phyloP scores from a whole-genome alignment of 176 grass and related monocot species.

The Triticum dicoccoides region DNA sequence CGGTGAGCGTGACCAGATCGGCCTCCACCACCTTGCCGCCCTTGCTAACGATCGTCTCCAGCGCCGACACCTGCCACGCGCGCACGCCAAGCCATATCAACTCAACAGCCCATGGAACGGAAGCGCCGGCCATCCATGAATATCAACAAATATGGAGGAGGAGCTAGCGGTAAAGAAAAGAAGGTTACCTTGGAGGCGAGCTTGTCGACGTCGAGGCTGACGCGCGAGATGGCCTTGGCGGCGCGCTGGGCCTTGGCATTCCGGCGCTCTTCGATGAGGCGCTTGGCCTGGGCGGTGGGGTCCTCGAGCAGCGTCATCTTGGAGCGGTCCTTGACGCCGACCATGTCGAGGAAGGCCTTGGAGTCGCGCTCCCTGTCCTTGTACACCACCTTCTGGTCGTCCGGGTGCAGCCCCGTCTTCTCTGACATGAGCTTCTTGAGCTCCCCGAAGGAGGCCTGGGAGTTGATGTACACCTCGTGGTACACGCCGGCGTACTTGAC shows the following conservation, averaged over 20 bases:
- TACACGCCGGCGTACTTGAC: slow-evolving; percentile 78
- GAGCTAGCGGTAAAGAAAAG: neutral
- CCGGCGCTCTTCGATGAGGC: slow-evolving; percentile 66
- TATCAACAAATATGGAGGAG: too few relatives aligned
- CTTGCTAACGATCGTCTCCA: slow-evolving; percentile 71
- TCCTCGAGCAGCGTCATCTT: slow-evolving; percentile 80
- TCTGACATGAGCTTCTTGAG: slow-evolving; percentile 83
- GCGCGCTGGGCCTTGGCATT: slow-evolving; percentile 53
- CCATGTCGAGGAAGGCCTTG: slow-evolving; percentile 70
- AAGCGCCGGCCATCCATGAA: neutral
- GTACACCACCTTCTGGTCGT: slow-evolving; percentile 86
- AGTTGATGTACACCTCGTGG: slow-evolving; percentile 93
- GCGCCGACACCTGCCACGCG: slow-evolving; percentile 61
- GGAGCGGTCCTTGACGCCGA: slow-evolving; percentile 84
- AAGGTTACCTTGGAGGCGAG: slow-evolving; percentile 58
- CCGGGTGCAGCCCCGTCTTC: slow-evolving; percentile 77
- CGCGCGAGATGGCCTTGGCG: slow-evolving; percentile 48
- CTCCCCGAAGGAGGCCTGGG: slow-evolving; percentile 90
- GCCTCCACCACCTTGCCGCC: slow-evolving; percentile 74
- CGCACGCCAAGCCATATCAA: neutral
- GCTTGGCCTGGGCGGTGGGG: slow-evolving; percentile 70
- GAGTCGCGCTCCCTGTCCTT: slow-evolving; percentile 75
- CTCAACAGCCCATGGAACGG: neutral
- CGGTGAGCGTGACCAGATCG: slow-evolving; percentile 58
- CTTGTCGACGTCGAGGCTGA: slow-evolving; percentile 68